Percentiles rank a stretch among this genome's conserved stretches.
These are phyloP conservation scores for Myxozyma mucilagina DNA, from an alignment of 805 yeast genomes.

Conservation along the genomic window DNA sequence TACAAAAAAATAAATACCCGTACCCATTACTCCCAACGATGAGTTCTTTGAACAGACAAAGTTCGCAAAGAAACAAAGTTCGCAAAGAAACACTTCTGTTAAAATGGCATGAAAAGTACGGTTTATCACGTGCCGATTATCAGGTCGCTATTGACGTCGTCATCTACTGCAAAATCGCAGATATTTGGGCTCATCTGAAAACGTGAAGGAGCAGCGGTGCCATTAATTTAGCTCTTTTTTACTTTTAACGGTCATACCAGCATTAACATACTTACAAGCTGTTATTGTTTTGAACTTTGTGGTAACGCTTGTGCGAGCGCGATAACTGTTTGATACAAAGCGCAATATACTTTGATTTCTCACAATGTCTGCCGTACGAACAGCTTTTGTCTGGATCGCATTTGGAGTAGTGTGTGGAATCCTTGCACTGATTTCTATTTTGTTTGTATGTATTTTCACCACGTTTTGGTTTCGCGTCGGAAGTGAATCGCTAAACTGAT, in stretches of 20 bases:
- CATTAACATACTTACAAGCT: too few relatives aligned
- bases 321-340: background rate
- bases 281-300: too few relatives aligned
- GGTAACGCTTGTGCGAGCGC: background rate
- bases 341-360: background rate
- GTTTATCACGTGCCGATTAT: background rate
- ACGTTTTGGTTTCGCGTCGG: background rate
- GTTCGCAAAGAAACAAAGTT: background rate
- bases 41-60: background rate
- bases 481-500: background rate
- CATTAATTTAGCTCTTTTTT: too few relatives aligned
- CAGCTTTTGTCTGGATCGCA: slow-evolving; percentile 33
- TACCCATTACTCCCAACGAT: background rate
- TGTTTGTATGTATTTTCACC: slow-evolving; percentile 20
- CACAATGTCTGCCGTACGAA: slow-evolving; percentile 28
- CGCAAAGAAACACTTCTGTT: background rate
- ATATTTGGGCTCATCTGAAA: too few relatives aligned
- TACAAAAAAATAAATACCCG: background rate
- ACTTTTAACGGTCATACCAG: too few relatives aligned
- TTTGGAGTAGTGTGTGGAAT: slow-evolving; percentile 31
- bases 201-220: too few relatives aligned
- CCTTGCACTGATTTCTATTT: slow-evolving; percentile 23
- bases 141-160: background rate
- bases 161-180: too few relatives aligned
- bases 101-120: too few relatives aligned